Base-by-base conservation (phyloP, 2,329 filamentous ascomycete species). In the Fusarium metavorans region DNA sequence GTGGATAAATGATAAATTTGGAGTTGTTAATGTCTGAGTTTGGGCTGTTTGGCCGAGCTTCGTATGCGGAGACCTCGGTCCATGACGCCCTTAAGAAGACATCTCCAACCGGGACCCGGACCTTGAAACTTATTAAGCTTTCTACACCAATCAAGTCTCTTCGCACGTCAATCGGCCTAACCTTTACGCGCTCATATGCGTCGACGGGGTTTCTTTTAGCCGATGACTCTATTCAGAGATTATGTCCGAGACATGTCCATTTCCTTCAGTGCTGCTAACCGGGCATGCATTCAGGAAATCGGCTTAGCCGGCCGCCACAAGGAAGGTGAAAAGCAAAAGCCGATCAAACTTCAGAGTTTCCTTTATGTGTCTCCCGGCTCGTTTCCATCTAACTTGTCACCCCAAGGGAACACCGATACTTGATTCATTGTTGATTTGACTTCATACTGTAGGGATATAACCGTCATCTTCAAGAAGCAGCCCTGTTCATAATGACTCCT, bases 401-500 rank as follows among this genome's bases (percentile, higher is more conserved):
- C 35, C 7, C 14, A 37, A 37, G 6, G 35, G 7, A 37, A 37
- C 14, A 18, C 35, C 8, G 14, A 18, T 37, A 18, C 35, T 37
- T 37, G 14, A 16, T 37, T 37, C 35, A 18, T 37, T 37, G 14
- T 37, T 18, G 14, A 37, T 37, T 37, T 14, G 14, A 9, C 14
- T 18, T 4, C 16, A 8, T 37, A 37, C 35, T 37, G 35, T 9
- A 8, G 35, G 35, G 14, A 48, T 48, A 18, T 9, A 27, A 4
- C 8, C 23, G 9, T 27, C 23, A 48, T 48, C 5, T 27, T 41
- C 60, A 69, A 27, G 54, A 67, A 13, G 45, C 56, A 27, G 57
- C 13, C 16, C 68, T 41, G 50, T 73, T 57, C 61, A 73, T 57
- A 34, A 73, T 61, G 9, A 73, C 68, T 6, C 71, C 71, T 34